Evolutionary conservation across 2,329 filamentous ascomycete species (phyloP).

Genomic region (Hymenoscyphus fructigenus): DNA sequence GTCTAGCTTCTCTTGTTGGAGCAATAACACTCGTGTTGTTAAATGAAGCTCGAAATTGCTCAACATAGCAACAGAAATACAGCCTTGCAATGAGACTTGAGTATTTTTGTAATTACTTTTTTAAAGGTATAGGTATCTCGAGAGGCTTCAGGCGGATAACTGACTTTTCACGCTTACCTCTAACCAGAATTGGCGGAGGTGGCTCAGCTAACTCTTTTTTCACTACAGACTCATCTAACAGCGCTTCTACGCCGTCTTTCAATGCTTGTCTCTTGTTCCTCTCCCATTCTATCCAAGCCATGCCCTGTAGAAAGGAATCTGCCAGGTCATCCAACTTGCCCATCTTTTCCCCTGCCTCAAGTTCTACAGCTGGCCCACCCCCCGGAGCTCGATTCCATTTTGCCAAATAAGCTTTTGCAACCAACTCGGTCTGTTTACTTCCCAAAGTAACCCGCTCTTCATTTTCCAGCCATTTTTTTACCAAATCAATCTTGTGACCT

Average conservation of each 20-base stretch:
- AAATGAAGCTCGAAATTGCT: neutral
- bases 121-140: neutral
- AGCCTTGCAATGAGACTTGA: neutral
- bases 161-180: neutral
- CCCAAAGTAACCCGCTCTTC: constrained; percentile 34
- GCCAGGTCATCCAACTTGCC: constrained; percentile 79
- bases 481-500: constrained; percentile 62
- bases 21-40: neutral
- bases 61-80: neutral
- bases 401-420: constrained; percentile 39
- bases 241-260: constrained; percentile 34
- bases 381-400: constrained; percentile 34
- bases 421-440: constrained; percentile 38
- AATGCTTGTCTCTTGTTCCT: constrained; percentile 48
- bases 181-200: neutral
- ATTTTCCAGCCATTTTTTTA: constrained; percentile 52
- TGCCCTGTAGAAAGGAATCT: constrained; percentile 74
- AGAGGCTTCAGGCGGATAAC: neutral
- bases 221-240: constrained; percentile 22
- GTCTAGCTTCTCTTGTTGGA: neutral
- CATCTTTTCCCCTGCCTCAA: constrained; percentile 32
- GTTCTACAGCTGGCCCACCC: constrained; percentile 30
- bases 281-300: constrained; percentile 77
- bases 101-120: neutral
- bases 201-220: no score